These are phyloP conservation scores for Venturia asperata DNA, from an alignment of 2,329 filamentous ascomycete genomes.

Conservation along the genomic window DNA sequence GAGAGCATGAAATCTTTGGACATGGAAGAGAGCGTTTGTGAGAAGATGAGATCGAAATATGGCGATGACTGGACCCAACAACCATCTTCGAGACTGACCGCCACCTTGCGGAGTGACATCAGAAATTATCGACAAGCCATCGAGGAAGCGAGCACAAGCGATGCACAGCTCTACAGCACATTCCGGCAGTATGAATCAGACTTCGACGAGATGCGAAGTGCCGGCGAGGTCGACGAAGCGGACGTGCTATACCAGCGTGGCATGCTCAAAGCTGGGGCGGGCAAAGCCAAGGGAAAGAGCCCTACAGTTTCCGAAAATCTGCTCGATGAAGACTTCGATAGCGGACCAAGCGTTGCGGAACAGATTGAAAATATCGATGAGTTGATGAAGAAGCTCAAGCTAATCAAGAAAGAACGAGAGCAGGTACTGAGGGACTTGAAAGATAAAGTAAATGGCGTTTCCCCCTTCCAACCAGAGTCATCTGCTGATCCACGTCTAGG, in stretches of 20 bases:
- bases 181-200: constrained; percentile 79
- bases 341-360: constrained; percentile 70
- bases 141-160: constrained; percentile 81
- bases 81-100: constrained; percentile 81
- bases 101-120: constrained; percentile 79
- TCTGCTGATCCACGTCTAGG: constrained; percentile 44
- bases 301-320: constrained; percentile 62
- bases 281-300: constrained; percentile 50
- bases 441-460: constrained; percentile 64
- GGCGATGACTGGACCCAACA: constrained; percentile 95
- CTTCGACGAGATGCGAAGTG: constrained; percentile 91
- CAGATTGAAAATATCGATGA: constrained; percentile 88
- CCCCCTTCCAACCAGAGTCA: not conserved
- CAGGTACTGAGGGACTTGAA: constrained; percentile 96
- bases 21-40: constrained; percentile 95
- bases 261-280: constrained; percentile 66
- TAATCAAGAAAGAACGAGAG: constrained; percentile 84
- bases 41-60: constrained; percentile 99
- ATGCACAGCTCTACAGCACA: constrained; percentile 74
- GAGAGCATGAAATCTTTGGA: constrained; percentile 81
- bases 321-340: constrained; percentile 88
- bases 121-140: constrained; percentile 81
- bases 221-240: constrained; percentile 76
- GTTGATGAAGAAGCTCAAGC: constrained; percentile 78
- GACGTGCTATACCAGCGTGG: constrained; percentile 85